A percentile compares a stretch with the other conserved stretches of the same genome.
These are phyloP conservation scores for Blumeria graminis DNA, from an alignment of 2,329 filamentous ascomycete genomes.

Conservation along the genomic window DNA sequence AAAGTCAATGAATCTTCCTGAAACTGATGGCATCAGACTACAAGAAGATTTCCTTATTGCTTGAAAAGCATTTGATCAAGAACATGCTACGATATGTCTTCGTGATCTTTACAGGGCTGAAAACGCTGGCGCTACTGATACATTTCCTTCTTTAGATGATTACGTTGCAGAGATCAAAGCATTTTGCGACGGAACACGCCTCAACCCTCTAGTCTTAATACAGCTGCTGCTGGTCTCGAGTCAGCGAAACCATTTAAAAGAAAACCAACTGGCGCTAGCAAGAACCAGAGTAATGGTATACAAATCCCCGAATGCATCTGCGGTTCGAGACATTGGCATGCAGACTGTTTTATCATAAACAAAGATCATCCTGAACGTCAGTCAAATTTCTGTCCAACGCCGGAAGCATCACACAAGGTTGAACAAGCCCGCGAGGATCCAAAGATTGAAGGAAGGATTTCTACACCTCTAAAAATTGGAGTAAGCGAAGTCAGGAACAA, in stretches of 20 bases:
- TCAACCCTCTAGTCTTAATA: neutral
- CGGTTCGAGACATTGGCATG: neutral
- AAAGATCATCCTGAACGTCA: neutral
- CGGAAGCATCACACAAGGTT: neutral
- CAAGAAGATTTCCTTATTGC: neutral
- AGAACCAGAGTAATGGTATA: neutral
- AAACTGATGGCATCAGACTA: too few relatives aligned
- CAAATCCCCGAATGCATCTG: neutral
- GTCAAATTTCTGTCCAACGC: neutral
- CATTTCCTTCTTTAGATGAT: neutral
- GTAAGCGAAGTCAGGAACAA: neutral
- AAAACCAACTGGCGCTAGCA: neutral
- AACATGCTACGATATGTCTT: neutral
- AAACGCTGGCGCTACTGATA: neutral
- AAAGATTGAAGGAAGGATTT: neutral
- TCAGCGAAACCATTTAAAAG: neutral
- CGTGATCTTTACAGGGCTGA: neutral
- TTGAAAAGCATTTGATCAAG: neutral
- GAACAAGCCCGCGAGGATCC: neutral
- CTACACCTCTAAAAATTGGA: neutral
- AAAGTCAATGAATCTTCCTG: too few relatives aligned
- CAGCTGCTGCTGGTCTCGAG: neutral
- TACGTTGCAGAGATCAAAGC: neutral
- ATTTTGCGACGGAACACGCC: slow-evolving; percentile 1
- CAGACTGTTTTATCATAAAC: neutral